Evolutionary conservation across 2,329 filamentous ascomycete genomes (phyloP).

Genomic region (Ophiocordyceps robertsii): DNA sequence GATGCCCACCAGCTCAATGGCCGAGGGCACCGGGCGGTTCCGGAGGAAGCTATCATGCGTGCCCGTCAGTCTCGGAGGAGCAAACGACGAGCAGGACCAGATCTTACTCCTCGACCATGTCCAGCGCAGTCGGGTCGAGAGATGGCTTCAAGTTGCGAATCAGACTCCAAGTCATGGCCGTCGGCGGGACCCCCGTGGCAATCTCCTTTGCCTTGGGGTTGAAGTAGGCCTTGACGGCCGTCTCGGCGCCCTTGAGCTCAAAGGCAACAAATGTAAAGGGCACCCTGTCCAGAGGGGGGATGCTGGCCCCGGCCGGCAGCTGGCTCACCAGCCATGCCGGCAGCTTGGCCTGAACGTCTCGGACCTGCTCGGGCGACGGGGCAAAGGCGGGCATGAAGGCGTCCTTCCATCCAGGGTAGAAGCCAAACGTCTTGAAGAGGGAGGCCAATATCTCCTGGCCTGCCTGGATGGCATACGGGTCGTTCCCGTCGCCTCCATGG

Average conservation of each 20-base stretch:
- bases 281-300: constrained; percentile 1
- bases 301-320: not conserved
- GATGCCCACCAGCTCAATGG: constrained; percentile 3
- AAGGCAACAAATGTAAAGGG: constrained; percentile 4
- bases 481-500: constrained; percentile 1
- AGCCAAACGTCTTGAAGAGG: constrained; percentile 1
- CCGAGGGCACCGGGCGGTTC: not conserved
- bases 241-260: constrained; percentile 3
- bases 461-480: constrained; percentile 4
- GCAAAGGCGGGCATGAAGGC: constrained; percentile 1
- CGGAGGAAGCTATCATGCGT: constrained; percentile 4
- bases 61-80: not conserved
- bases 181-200: not conserved
- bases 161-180: not conserved
- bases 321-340: constrained; percentile 1
- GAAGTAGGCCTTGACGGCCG: constrained; percentile 4
- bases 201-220: constrained; percentile 6
- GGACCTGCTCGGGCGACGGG: not conserved
- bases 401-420: constrained; percentile 4
- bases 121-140: constrained; percentile 2
- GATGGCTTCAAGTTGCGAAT: constrained; percentile 3
- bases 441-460: constrained; percentile 1
- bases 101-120: constrained; percentile 3
- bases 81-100: not conserved
- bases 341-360: not conserved